phyloP scores from a whole-genome alignment of 1,139 yeast species.

The Spathaspora sp. region DNA sequence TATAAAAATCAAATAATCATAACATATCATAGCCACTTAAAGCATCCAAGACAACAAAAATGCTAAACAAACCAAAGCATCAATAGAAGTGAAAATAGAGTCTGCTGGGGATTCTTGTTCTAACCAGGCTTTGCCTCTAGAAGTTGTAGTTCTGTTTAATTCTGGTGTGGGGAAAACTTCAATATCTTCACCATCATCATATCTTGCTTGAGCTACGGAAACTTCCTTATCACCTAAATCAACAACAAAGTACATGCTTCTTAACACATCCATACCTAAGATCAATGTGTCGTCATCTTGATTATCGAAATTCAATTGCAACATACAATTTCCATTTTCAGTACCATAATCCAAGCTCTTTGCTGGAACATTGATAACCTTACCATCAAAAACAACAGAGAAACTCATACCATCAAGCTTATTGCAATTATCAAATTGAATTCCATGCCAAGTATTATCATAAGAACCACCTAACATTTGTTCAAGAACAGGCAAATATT shows the following conservation, averaged over 20 bases:
- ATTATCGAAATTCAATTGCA: neutral
- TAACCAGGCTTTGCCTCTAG: neutral
- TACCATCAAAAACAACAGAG: neutral
- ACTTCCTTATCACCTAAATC: conserved; percentile 27
- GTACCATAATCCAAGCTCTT: neutral
- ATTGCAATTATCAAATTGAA: neutral
- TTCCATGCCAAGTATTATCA: neutral
- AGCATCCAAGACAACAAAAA: neutral
- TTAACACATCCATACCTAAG: conserved; percentile 32
- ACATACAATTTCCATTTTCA: neutral
- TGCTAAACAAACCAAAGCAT: neutral
- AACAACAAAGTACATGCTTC: conserved; percentile 28
- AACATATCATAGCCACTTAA: neutral
- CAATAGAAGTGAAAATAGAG: neutral
- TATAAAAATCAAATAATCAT: neutral
- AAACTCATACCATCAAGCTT: neutral
- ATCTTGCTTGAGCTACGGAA: conserved; percentile 27
- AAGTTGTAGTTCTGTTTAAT: neutral
- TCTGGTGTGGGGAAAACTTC: neutral
- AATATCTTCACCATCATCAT: conserved; percentile 12
- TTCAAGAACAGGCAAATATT: neutral
- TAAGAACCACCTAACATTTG: neutral
- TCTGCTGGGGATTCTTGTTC: neutral
- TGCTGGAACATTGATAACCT: neutral
- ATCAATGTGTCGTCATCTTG: conserved; percentile 3